A percentile compares a stretch with the other conserved stretches of the same genome.
These are phyloP conservation scores for Bromus sterilis DNA, from an alignment of 176 grass and related monocot genomes.

Conservation along the genomic window DNA sequence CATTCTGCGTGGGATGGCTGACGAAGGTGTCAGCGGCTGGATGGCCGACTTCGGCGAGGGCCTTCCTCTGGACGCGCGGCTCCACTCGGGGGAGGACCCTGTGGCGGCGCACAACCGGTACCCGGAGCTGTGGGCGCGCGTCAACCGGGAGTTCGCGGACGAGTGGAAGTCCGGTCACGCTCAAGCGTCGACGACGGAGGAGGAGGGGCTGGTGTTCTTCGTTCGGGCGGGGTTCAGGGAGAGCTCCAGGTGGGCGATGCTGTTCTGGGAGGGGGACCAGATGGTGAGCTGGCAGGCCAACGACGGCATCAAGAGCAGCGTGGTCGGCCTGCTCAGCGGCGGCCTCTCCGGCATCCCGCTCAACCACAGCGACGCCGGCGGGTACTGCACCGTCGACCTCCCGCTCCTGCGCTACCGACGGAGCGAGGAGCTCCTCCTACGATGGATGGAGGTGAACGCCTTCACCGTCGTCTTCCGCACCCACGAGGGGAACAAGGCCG, in stretches of 20 bases:
- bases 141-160: constrained; percentile 82
- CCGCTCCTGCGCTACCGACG: constrained; percentile 75
- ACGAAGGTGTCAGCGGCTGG: constrained; percentile 70
- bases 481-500: constrained; percentile 85
- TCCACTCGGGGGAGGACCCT: constrained; percentile 76
- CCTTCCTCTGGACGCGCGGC: constrained; percentile 68
- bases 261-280: constrained; percentile 96
- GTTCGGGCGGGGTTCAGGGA: constrained; percentile 77
- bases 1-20: constrained; percentile 58
- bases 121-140: constrained; percentile 84
- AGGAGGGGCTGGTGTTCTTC: constrained; percentile 84
- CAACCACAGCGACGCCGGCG: constrained; percentile 91
- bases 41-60: constrained; percentile 98
- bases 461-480: constrained; percentile 87
- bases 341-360: constrained; percentile 89
- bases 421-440: constrained; percentile 80
- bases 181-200: neutral
- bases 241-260: constrained; percentile 78
- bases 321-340: constrained; percentile 79
- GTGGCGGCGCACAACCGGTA: constrained; percentile 77
- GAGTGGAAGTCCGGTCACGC: constrained; percentile 39
- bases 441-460: constrained; percentile 88
- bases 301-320: constrained; percentile 97
- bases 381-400: constrained; percentile 79
- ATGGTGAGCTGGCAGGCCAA: constrained; percentile 98